Evolutionary conservation across 495 filamentous ascomycete genomes (phyloP).

Genomic region (Aspergillus baeticus): DNA sequence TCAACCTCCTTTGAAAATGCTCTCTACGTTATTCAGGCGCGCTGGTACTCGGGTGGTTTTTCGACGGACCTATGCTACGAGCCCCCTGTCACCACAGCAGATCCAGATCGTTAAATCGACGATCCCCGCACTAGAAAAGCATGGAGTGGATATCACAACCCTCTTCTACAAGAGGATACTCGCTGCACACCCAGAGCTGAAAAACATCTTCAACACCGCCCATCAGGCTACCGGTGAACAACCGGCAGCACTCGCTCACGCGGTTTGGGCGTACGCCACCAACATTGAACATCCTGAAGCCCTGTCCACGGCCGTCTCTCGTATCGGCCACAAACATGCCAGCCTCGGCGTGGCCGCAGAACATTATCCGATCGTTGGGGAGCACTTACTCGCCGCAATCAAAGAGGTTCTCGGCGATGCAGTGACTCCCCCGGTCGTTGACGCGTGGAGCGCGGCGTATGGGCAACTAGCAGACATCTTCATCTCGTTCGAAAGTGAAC

Average conservation of each 20-base stretch:
- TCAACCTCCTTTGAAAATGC: background rate
- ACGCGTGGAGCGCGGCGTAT: slow-evolving; percentile 65
- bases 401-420: slow-evolving; percentile 58
- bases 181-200: slow-evolving; percentile 50
- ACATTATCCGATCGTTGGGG: slow-evolving; percentile 62
- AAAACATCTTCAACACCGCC: slow-evolving; percentile 61
- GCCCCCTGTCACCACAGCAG: slow-evolving; percentile 17
- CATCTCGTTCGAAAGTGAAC: slow-evolving; percentile 55
- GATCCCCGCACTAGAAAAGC: slow-evolving; percentile 53
- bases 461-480: slow-evolving; percentile 60
- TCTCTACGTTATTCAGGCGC: background rate
- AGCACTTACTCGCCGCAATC: slow-evolving; percentile 59
- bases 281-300: slow-evolving; percentile 62
- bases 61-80: background rate
- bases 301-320: slow-evolving; percentile 56
- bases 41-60: background rate
- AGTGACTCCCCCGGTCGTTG: slow-evolving; percentile 53
- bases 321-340: slow-evolving; percentile 67
- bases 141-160: slow-evolving; percentile 59
- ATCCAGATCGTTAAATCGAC: slow-evolving; percentile 27
- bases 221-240: slow-evolving; percentile 60
- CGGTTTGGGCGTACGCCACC: slow-evolving; percentile 61
- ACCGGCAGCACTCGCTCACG: slow-evolving; percentile 57
- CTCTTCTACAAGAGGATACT: slow-evolving; percentile 63
- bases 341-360: slow-evolving; percentile 59